A percentile compares a stretch with the other conserved stretches of the same genome.
Conservation (phyloP, 768 basidiomycete genomes). For the Boletus subparvulus region DNA sequence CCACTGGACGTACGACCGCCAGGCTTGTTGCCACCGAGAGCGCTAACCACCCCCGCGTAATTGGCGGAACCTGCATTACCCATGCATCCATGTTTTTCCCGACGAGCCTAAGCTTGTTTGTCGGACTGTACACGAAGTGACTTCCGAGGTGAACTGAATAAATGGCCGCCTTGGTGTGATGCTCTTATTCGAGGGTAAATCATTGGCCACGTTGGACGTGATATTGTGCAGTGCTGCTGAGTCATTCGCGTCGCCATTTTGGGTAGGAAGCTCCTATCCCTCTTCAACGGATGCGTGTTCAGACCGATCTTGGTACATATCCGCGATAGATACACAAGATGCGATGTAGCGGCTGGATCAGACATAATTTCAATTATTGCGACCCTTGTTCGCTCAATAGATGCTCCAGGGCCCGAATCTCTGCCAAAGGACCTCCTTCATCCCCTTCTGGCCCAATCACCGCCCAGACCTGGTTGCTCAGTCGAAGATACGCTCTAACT, state of each 20-base stretch:
- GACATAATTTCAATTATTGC: not conserved
- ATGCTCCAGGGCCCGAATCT: slow-evolving; percentile 45
- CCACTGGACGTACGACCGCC: slow-evolving; percentile 69
- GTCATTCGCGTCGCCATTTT: slow-evolving; percentile 6
- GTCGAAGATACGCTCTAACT: slow-evolving; percentile 38
- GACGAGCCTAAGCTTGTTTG: slow-evolving; percentile 2
- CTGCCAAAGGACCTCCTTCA: slow-evolving; percentile 54
- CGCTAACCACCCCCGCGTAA: slow-evolving; percentile 84
- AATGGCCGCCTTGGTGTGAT: not conserved
- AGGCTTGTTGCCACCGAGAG: slow-evolving; percentile 78
- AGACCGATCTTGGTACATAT: not conserved
- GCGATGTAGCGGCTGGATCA: not conserved
- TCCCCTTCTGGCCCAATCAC: slow-evolving; percentile 66
- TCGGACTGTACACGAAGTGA: not conserved
- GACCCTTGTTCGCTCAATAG: slow-evolving; percentile 33
- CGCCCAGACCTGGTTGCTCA: slow-evolving; percentile 42
- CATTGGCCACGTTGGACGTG: slow-evolving; percentile 8
- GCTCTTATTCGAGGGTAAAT: not conserved
- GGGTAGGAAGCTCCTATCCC: not conserved
- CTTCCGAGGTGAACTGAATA: not conserved
- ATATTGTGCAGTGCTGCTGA: slow-evolving; percentile 14
- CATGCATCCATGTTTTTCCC: slow-evolving; percentile 72
- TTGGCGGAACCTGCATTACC: slow-evolving; percentile 88
- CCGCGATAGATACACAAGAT: too few species aligned
- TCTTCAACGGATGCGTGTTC: too few species aligned